phyloP scores from a whole-genome alignment of 2,329 filamentous ascomycete genomes.

The Diaporthe ampelina region DNA sequence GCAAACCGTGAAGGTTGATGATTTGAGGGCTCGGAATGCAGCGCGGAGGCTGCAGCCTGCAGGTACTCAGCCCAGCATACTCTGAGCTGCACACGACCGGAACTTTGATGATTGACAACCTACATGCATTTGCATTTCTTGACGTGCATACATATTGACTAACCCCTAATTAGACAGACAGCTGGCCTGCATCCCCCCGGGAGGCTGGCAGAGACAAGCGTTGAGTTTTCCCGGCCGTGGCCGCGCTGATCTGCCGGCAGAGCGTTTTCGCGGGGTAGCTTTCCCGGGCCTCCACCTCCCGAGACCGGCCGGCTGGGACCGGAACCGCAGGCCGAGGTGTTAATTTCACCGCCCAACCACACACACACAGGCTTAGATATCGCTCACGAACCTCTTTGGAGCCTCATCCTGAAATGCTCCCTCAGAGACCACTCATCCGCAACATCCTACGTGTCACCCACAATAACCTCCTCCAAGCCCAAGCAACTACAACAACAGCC shows the following conservation, averaged over 20 bases:
- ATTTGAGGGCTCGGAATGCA: not conserved
- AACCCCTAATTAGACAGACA: not conserved
- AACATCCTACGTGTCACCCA: not conserved
- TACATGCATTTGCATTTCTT: not conserved
- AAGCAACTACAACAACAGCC: not conserved
- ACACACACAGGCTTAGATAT: not conserved
- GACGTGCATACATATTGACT: conserved; percentile 4
- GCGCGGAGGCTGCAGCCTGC: not conserved
- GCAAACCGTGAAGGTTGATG: too few relatives aligned
- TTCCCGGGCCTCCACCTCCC: not conserved
- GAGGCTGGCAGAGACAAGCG: not conserved
- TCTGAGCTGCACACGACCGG: not conserved
- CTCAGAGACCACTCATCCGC: not conserved
- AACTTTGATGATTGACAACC: not conserved
- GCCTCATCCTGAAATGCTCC: not conserved
- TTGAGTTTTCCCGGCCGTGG: conserved; percentile 15
- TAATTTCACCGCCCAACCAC: not conserved
- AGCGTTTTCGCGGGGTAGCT: conserved; percentile 36
- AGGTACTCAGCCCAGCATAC: not conserved
- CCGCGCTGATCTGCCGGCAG: conserved; percentile 37
- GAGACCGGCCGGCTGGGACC: conserved; percentile 30
- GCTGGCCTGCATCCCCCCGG: not conserved
- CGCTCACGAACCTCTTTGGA: not conserved
- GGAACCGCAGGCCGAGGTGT: not conserved
- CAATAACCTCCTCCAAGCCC: not conserved